A percentile compares a stretch with the other conserved stretches of the same genome.
phyloP scores from a whole-genome alignment of 176 grass and related monocot species.

The Oryza glaberrima region DNA sequence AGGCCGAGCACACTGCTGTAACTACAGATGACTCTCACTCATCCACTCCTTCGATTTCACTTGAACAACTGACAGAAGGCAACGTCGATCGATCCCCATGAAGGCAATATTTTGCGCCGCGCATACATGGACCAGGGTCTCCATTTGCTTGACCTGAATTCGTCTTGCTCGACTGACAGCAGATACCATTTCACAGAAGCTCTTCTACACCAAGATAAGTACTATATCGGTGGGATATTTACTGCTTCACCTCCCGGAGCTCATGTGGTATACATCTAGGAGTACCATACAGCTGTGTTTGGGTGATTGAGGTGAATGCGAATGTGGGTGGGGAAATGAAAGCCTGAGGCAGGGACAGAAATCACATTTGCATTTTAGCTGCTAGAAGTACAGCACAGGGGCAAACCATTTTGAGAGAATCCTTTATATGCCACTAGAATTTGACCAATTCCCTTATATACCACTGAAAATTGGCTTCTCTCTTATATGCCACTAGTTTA shows the following conservation, averaged over 20 bases:
- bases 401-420: too few species aligned
- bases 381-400: conserved; percentile 1
- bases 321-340: not conserved
- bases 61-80: not conserved
- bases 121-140: not conserved
- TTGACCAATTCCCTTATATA: too few species aligned
- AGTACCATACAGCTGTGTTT: not conserved
- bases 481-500: too few species aligned
- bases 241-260: conserved; percentile 24
- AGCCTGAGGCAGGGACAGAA: not conserved
- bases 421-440: too few species aligned
- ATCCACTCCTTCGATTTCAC: not conserved
- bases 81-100: not conserved
- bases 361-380: not conserved
- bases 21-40: conserved; percentile 59
- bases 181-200: not conserved
- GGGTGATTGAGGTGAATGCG: conserved; percentile 16
- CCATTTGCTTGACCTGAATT: not conserved
- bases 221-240: not conserved
- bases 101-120: not conserved
- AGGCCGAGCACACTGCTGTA: conserved; percentile 65
- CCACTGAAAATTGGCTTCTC: too few species aligned
- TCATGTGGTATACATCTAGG: not conserved
- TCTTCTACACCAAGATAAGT: not conserved
- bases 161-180: not conserved